Evolutionary conservation across 768 basidiomycete genomes (phyloP).

Genomic region (Russula foetens): DNA sequence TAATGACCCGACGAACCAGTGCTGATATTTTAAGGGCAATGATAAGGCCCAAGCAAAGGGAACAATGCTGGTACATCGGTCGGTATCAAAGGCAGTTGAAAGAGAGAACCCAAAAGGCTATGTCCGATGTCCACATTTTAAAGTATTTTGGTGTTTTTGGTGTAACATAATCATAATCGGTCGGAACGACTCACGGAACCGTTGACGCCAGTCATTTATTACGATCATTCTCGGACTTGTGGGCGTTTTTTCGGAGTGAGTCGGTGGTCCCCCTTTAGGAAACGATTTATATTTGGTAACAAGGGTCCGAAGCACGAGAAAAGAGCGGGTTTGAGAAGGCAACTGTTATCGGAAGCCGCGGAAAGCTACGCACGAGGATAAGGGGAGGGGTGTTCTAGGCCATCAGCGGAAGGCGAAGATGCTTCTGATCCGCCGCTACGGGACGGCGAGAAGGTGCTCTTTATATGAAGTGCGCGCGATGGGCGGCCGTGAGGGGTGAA

Average conservation of each 20-base stretch:
- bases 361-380: conserved; percentile 20
- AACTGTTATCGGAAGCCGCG: conserved; percentile 20
- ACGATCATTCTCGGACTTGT: conserved; percentile 17
- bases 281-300: conserved; percentile 2
- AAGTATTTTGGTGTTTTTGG: not conserved
- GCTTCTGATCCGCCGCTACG: conserved; percentile 20
- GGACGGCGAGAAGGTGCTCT: conserved; percentile 16
- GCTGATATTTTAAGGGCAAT: not conserved
- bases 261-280: conserved; percentile 11
- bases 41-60: no score
- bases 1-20: not conserved
- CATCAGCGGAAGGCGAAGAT: conserved; percentile 16
- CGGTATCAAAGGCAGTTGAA: no score
- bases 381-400: conserved; percentile 17
- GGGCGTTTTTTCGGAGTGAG: conserved; percentile 8
- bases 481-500: conserved; percentile 15
- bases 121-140: no score
- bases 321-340: conserved; percentile 13
- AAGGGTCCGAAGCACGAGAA: conserved; percentile 8
- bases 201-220: not conserved
- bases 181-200: not conserved
- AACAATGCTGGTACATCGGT: no score
- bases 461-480: conserved; percentile 19
- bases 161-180: not conserved
- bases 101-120: no score